Evolutionary conservation across 371 early-diverging fungal genomes (phyloP), one percentile per base, ranked within the genome.

Genomic region (Gilbertella persicaria): DNA sequence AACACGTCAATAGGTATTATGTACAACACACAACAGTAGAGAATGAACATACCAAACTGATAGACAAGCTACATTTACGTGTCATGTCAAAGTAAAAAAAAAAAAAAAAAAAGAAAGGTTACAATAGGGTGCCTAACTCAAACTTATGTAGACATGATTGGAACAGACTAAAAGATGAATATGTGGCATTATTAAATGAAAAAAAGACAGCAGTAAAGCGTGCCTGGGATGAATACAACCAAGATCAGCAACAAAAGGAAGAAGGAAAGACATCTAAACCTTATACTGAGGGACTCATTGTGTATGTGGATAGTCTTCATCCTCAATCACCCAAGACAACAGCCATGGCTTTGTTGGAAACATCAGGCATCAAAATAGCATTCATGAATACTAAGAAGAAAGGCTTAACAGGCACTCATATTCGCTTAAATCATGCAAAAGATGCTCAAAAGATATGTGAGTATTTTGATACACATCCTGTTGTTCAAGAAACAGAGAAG

Each of bases 51-150:
- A n/a, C n/a, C n/a, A 9, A 38, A 25, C 23, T 50, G 14, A 39
- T 52, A 4, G 47, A 49, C 9, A 46, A 59, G 16, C 33, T 69
- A 1, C 25, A 52, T 0, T 29, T 77, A n/a, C 45, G 73, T 17
- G 67, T 77, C 2, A 71, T 77, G 65, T 43, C 73, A 47, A 77
- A 77, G 77, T 77, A 66, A 57, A 49, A 0, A 24, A 19, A 33
- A 13, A 28, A 7, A 25, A n/a, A 36, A 6, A 30, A 25, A 2
- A 17, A 37, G 16, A n/a, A n/a, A n/a, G n/a, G n/a, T n/a, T 6
- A 13, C 23, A 37, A 30, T 13, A 42, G 1, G 16, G 29, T 41
- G 33, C 12, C 1, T 29, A 20, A 47, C 23, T 38, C 10, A n/a
- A 35, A 6, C 1, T 13, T 2, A 2, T 36, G 25, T 55, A 75